Evolutionary conservation across 1,284 basidiomycete species (phyloP), one percentile per base, ranked within the genome.

Genomic region (Rhodotorula mucilaginosa): DNA sequence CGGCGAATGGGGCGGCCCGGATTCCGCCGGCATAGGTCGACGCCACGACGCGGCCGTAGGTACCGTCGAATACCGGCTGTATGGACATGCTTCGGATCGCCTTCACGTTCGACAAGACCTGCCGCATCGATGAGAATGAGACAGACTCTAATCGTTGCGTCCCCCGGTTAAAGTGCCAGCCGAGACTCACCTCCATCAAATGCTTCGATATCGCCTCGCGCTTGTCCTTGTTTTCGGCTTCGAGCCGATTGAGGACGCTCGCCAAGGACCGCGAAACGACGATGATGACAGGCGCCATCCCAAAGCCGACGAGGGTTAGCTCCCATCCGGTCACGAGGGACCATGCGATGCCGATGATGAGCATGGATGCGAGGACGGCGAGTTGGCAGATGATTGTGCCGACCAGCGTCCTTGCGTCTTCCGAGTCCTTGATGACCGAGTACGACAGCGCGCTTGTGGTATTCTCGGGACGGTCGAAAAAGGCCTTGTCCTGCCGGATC

Each of bases 81-180:
- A 98, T 88, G n/a, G 89, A 88, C 91, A 97, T 95, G 15, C 90
- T 86, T 1, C 94, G 87, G 74, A 97, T 93, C 2, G 88, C 89
- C 34, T 92, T 88, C 63, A 97, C 86, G 74, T 97, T 94, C 29
- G 88, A 84, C 67, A 97, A 88, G n/a, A 88, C 87, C 87, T 91
- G 73, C 4, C 13, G n/a, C 12, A 10, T n/a, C 31, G 8, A 16
- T 8, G 16, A n/a, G 59, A 46, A 13, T 7, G 47, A 23, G 57
- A 39, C 49, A 71, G 60, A 19, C 29, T 1, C 34, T 34, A 26
- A 2, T 10, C 51, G 15, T 16, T 31, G 29, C 6, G 16, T 56
- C 21, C 18, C n/a, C 29, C n/a, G 34, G 18, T 16, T 19, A 16
- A 31, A 61, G 31, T 60, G 58, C 29, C 29, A 51, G 34, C 39